phyloP scores from a whole-genome alignment of 495 filamentous ascomycete species.

The Penicillium tannophilum region DNA sequence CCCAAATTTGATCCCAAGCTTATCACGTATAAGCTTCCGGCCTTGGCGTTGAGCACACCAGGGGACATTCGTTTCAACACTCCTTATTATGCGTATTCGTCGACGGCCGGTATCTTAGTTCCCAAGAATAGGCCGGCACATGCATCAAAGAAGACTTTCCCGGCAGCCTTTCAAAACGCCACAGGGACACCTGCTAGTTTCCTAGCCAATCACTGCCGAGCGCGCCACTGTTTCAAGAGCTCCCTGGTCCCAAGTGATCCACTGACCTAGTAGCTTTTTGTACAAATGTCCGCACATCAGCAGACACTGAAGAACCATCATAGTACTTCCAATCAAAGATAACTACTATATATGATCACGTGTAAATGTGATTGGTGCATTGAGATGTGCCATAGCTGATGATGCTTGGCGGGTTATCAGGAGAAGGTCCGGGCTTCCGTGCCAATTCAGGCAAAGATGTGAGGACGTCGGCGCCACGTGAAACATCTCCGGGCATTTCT shows the following conservation, averaged over 20 bases:
- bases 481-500: conserved; percentile 7
- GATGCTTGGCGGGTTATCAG: conserved; percentile 8
- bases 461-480: not conserved
- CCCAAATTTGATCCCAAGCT: not conserved
- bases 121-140: too few species aligned
- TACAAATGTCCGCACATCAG: too few species aligned
- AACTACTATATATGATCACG: not conserved
- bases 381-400: conserved; percentile 6
- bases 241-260: too few species aligned
- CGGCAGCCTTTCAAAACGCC: not conserved
- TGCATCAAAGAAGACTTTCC: not conserved
- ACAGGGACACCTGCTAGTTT: not conserved
- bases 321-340: too few species aligned
- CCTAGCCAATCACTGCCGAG: too few species aligned
- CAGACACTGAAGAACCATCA: too few species aligned
- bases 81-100: too few species aligned
- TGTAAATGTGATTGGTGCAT: not conserved
- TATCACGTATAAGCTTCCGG: not conserved
- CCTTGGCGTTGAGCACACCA: not conserved
- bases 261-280: too few species aligned
- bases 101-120: too few species aligned
- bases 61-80: too few species aligned
- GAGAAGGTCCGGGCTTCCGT: conserved; percentile 6
- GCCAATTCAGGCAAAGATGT: conserved; percentile 10
- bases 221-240: too few species aligned